Conservation (phyloP, 176 grass and related monocot genomes). For the Echinochloa phyllopogon region DNA sequence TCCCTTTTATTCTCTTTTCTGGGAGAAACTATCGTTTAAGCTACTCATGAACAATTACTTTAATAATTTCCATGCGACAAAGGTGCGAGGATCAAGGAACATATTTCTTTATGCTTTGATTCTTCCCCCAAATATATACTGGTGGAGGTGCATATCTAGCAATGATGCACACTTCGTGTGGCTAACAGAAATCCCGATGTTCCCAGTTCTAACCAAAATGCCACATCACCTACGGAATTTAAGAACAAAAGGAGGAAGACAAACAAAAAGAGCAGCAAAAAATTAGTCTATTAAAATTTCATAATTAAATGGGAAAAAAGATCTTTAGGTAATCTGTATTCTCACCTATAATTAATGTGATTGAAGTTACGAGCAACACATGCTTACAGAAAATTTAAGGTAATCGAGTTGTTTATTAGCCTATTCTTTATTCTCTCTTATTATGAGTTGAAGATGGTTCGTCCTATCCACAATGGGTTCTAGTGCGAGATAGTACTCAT, state of each 20-base stretch:
- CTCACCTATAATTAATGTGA: background rate
- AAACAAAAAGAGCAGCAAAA: background rate
- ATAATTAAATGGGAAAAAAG: background rate
- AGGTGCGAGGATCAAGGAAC: slow-evolving; percentile 30
- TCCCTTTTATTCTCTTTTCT: background rate
- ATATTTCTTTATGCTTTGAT: slow-evolving; percentile 58
- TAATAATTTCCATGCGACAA: slow-evolving; percentile 44
- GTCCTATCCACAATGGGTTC: background rate
- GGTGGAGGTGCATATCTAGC: slow-evolving; percentile 53
- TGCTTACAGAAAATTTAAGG: slow-evolving; percentile 5
- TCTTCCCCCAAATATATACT: slow-evolving; percentile 55
- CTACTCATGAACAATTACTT: slow-evolving; percentile 36
- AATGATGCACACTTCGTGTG: slow-evolving; percentile 59
- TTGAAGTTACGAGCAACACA: slow-evolving; percentile 12
- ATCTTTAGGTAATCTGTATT: background rate
- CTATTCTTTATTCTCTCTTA: slow-evolving; percentile 23
- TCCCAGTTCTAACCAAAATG: slow-evolving; percentile 34
- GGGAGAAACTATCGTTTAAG: slow-evolving; percentile 12
- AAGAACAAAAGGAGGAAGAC: slow-evolving; percentile 13
- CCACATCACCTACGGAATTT: slow-evolving; percentile 29
- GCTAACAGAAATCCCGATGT: slow-evolving; percentile 54
- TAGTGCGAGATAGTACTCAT: no score
- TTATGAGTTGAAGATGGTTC: slow-evolving; percentile 18
- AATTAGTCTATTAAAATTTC: background rate
- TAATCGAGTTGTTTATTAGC: slow-evolving; percentile 29